Evolutionary conservation across 2,329 filamentous ascomycete genomes (phyloP), one percentile per base, ranked within the genome.

Genomic region (Fulvia fulva): DNA sequence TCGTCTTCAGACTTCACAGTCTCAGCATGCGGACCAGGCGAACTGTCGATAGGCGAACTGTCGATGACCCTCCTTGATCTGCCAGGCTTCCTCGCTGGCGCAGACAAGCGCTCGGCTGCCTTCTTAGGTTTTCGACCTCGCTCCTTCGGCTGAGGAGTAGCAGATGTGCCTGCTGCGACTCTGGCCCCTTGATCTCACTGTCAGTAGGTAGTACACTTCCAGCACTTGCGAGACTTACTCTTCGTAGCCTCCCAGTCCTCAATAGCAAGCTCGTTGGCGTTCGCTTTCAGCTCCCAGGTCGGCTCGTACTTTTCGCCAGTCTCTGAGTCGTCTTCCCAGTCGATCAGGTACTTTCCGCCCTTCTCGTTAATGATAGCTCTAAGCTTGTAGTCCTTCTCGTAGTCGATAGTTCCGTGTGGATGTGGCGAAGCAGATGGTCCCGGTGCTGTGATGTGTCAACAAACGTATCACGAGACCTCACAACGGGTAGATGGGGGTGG

Each of bases 291-390:
- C 52, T 78, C 83, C 84, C 84, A 87, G 50, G 73, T 80, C 9
- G 78, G 78, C 2, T 71, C 56, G 66, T 79, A 86, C 1, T 62
- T 59, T 60, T 78, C 68, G 19, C 80, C 81, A 41, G 81, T 82
- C 1, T 64, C 59, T n/a, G 76, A 71, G 65, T 85, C 72, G 58
- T 80, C 77, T 50, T 76, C 78, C 84, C 84, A 87, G 65, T 84
- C 78, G 54, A 87, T 78, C 2, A 76, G 67, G 63, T 85, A 87
- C n/a, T 75, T 61, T 11, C 67, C 67, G 23, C 65, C 67, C 25
- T 50, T 65, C 47, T 74, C 73, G 43, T 67, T 58, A 21, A 76
- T 59, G 37, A 76, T 75, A 6, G 55, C 62, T 21, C 63, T 60
- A 34, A 71, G 61, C 11, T 55, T 56, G 37, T 67, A 75, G 19